Conservation (phyloP, 768 basidiomycete species). For the Trametes meyenii region DNA sequence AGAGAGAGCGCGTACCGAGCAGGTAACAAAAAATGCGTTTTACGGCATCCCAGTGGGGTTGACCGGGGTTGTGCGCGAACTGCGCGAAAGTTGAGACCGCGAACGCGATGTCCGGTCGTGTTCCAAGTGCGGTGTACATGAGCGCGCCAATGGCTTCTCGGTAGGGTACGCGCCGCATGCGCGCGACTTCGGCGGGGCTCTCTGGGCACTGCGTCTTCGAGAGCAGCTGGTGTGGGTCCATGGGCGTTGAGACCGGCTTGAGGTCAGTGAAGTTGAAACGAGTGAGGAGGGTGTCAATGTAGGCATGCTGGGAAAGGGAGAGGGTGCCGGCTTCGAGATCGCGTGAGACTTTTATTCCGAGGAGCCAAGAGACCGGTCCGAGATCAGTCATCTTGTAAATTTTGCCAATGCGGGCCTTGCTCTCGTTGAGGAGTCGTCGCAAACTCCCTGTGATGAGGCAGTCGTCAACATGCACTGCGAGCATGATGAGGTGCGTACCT, state of each 20-base stretch:
- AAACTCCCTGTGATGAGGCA: not conserved
- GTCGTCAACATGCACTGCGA: constrained; percentile 3
- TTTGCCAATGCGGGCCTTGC: not conserved
- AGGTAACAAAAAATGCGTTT: too few species aligned
- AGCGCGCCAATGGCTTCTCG: constrained; percentile 31
- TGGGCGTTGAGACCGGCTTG: constrained; percentile 34
- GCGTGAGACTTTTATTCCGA: constrained; percentile 29
- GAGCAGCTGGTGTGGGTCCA: constrained; percentile 39
- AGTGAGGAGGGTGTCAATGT: constrained; percentile 36
- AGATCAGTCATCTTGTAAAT: not conserved
- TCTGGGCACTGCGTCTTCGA: too few species aligned
- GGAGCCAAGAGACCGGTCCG: constrained; percentile 13
- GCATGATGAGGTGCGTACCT: not conserved
- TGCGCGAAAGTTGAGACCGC: constrained; percentile 28
- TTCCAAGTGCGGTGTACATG: constrained; percentile 34
- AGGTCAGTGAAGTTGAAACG: constrained; percentile 36
- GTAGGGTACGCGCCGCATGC: constrained; percentile 11
- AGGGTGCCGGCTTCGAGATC: constrained; percentile 25
- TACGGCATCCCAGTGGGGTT: too few species aligned
- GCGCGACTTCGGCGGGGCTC: not conserved
- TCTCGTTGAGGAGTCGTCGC: not conserved
- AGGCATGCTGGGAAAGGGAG: constrained; percentile 32
- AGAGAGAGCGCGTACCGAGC: too few species aligned
- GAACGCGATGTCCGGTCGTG: constrained; percentile 36
- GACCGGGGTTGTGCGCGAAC: too few species aligned